Evolutionary conservation across 129 eudicot genomes (phyloP), one percentile per base, ranked within the genome.

Genomic region (Flaveria robusta): DNA sequence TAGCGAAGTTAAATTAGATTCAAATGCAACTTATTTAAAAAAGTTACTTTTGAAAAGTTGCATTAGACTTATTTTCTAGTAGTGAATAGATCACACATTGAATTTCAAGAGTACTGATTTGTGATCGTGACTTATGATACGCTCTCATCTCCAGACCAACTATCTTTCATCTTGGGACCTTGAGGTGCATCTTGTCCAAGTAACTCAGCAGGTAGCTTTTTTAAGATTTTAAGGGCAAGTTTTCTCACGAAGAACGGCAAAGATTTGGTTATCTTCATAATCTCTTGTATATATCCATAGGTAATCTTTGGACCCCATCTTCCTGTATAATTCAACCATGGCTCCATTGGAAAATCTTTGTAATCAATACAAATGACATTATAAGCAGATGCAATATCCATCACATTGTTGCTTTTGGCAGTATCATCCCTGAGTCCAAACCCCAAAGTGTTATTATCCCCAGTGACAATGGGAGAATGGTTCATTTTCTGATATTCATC

Each of bases 251-350:
- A 23, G 1, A 13, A 24, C 0, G 82, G 85, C 47, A 82, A 71
- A 0, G 3, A 7, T 14, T 34, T n/a, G 2, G 65, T 3, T 3
- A 58, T 60, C 11, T 31, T 27, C 51, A 27, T 0, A 11, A 77
- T 7, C 4, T 16, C 64, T 4, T 31, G 5, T 9, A 26, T 15
- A 42, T 15, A 47, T 1, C 0, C 7, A 42, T 82, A 82, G 9
- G 37, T 26, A 52, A 71, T 16, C 68, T 76, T 82, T 8, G 81
- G 85, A 29, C 85, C 85, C 79, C 85, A 82, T 77, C 82, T 52
- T 2, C 85, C 85, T 7, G 75, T 56, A 71, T 71, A 82, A 26
- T 41, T 7, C 82, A 82, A 7, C 85, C 82, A 82, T 42, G 68
- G 66, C 24, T 59, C 65, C 19, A 8, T 16, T 23, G 16, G 13